These are phyloP conservation scores for Ogataea pini DNA, from an alignment of 805 yeast genomes.

Conservation along the genomic window DNA sequence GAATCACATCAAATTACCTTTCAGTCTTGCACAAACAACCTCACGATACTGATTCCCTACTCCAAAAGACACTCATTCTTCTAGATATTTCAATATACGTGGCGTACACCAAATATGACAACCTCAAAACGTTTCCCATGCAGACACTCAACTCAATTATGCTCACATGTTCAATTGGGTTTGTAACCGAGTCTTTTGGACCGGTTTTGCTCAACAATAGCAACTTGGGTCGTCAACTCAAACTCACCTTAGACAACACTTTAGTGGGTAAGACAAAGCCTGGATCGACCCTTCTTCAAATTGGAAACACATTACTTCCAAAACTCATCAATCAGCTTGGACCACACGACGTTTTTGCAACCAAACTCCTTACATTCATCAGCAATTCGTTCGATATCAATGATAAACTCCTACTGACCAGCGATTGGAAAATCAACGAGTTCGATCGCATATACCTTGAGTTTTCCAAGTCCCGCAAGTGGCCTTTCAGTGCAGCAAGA, in stretches of 20 bases:
- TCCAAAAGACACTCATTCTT: constrained; percentile 16
- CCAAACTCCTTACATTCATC: constrained; percentile 27
- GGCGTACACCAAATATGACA: constrained; percentile 14
- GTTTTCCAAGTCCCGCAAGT: constrained; percentile 20
- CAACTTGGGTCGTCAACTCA: constrained; percentile 19
- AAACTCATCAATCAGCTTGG: constrained; percentile 21
- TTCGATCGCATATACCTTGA: constrained; percentile 20
- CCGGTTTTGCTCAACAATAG: constrained; percentile 20
- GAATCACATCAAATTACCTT: constrained; percentile 12
- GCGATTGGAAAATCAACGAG: constrained; percentile 31
- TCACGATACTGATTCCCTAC: constrained; percentile 1
- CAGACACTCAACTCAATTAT: constrained; percentile 29
- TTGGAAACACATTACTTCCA: constrained; percentile 31
- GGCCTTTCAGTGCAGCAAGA: constrained; percentile 16
- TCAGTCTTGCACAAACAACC: constrained; percentile 6
- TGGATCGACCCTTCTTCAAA: constrained; percentile 33
- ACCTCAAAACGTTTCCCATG: constrained; percentile 26
- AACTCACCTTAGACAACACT: constrained; percentile 27
- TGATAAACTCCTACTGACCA: constrained; percentile 32
- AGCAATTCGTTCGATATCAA: constrained; percentile 29
- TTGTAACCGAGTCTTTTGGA: constrained; percentile 25
- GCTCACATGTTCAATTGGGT: constrained; percentile 22
- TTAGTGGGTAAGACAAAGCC: constrained; percentile 35
- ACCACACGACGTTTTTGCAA: constrained; percentile 26
- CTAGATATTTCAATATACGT: constrained; percentile 28